A percentile compares a stretch with the other conserved stretches of the same genome.
These are phyloP conservation scores for Deuterostichococcus epilithicus DNA, from an alignment of 139 green algal genomes.

Conservation along the genomic window DNA sequence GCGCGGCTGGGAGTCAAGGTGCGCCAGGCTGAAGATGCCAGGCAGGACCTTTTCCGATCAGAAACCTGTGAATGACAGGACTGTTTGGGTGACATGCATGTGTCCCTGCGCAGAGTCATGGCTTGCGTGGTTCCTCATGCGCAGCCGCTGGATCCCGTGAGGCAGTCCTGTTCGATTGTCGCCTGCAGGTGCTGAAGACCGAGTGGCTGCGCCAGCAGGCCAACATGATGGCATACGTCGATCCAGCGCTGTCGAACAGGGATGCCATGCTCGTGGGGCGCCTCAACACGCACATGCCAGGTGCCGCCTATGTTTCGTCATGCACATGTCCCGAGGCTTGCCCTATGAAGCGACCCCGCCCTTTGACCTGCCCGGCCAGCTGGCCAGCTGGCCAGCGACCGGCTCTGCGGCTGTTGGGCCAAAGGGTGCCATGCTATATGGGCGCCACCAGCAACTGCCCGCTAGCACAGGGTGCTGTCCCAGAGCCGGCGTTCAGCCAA, in stretches of 20 bases:
- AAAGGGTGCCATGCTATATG: not conserved
- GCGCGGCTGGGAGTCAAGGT: conserved; percentile 55
- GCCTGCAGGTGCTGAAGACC: not conserved
- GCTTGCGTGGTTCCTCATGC: not conserved
- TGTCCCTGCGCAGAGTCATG: not conserved
- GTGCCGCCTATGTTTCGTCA: not conserved
- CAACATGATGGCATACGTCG: conserved; percentile 81
- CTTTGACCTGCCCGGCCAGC: not conserved
- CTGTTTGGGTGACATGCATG: not conserved
- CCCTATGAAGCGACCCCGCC: not conserved
- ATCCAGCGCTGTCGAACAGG: conserved; percentile 72
- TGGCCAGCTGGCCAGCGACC: not conserved
- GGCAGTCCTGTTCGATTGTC: not conserved
- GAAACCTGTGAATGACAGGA: not conserved
- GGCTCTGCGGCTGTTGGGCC: not conserved
- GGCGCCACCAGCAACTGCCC: not conserved
- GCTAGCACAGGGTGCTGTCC: no score
- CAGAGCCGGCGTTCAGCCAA: no score
- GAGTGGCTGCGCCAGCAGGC: conserved; percentile 56
- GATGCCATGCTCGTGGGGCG: conserved; percentile 80
- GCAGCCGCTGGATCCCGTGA: no score
- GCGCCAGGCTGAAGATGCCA: not conserved
- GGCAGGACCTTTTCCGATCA: not conserved
- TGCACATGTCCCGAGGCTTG: not conserved
- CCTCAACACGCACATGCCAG: conserved; percentile 65